Percentiles rank a stretch among this genome's conserved stretches.
These are phyloP conservation scores for Polyporus tsugae DNA, from an alignment of 1,284 basidiomycete genomes.

Conservation along the genomic window DNA sequence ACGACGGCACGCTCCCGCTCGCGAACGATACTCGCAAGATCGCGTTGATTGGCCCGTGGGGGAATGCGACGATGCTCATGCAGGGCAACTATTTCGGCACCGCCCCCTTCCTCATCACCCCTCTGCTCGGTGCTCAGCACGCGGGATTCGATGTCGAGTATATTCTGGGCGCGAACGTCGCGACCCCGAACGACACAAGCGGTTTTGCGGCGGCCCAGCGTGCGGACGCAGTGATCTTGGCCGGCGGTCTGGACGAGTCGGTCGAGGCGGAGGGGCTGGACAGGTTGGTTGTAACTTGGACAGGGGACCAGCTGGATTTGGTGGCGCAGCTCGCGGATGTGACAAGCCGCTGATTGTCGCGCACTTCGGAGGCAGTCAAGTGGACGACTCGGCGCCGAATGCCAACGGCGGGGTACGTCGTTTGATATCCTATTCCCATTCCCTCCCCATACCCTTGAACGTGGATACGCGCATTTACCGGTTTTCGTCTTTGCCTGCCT, in stretches of 20 bases:
- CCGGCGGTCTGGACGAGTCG: slow-evolving; percentile 56
- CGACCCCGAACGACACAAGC: slow-evolving; percentile 45
- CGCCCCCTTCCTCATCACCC: slow-evolving; percentile 63
- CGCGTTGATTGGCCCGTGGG: slow-evolving; percentile 63
- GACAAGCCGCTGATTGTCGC: slow-evolving; percentile 61
- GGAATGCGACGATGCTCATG: slow-evolving; percentile 61
- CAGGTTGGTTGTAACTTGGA: slow-evolving; percentile 60
- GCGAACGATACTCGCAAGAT: slow-evolving; percentile 50
- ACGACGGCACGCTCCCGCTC: slow-evolving; percentile 61
- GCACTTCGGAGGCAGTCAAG: slow-evolving; percentile 64
- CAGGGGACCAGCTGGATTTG: slow-evolving; percentile 61
- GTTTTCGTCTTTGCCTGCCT: too few species aligned
- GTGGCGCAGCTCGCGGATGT: slow-evolving; percentile 52
- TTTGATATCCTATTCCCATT: too few species aligned
- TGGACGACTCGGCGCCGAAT: slow-evolving; percentile 57
- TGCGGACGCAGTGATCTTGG: slow-evolving; percentile 49
- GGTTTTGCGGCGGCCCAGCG: slow-evolving; percentile 50
- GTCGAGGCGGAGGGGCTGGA: slow-evolving; percentile 62
- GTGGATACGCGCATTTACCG: too few species aligned
- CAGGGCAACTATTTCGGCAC: slow-evolving; percentile 64
- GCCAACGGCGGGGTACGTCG: slow-evolving; percentile 49
- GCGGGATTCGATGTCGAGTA: slow-evolving; percentile 57
- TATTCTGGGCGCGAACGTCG: slow-evolving; percentile 51
- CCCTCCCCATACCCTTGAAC: too few species aligned
- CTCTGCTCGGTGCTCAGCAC: slow-evolving; percentile 52